These are phyloP conservation scores for Starmera dryadoides DNA, from an alignment of 805 yeast species.

Conservation along the genomic window DNA sequence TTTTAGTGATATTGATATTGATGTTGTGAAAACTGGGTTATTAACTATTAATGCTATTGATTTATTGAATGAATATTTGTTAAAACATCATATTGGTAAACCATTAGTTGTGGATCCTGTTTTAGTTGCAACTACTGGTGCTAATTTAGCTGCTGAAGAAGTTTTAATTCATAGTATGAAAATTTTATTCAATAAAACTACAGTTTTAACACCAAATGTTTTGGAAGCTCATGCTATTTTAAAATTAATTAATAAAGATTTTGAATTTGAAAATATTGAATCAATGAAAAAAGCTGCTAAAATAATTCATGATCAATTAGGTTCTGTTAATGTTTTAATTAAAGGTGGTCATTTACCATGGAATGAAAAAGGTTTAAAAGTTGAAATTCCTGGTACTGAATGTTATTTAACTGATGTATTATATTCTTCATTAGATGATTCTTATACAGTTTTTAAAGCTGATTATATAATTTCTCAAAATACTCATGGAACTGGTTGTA, in stretches of 20 bases:
- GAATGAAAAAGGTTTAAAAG: constrained; percentile 14
- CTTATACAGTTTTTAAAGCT: constrained; percentile 39
- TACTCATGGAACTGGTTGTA: constrained; percentile 91
- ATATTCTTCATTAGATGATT: constrained; percentile 32
- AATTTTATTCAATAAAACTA: constrained; percentile 42
- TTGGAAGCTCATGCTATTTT: constrained; percentile 51
- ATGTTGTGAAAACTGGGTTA: constrained; percentile 79
- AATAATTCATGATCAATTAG: constrained; percentile 28
- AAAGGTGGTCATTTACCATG: constrained; percentile 78
- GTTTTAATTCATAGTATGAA: constrained; percentile 37
- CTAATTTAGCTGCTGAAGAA: constrained; percentile 40
- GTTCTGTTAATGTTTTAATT: constrained; percentile 49
- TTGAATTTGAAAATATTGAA: constrained; percentile 26
- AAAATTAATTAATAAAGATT: constrained; percentile 21
- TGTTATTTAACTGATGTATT: constrained; percentile 45
- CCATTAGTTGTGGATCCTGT: constrained; percentile 74
- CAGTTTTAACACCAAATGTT: constrained; percentile 68
- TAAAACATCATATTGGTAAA: constrained; percentile 21
- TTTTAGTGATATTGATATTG: constrained; percentile 52
- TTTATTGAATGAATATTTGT: constrained; percentile 32
- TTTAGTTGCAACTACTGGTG: constrained; percentile 76
- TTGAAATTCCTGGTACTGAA: constrained; percentile 15
- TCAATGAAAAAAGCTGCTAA: constrained; percentile 33
- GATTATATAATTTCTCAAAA: constrained; percentile 37
- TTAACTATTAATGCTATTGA: constrained; percentile 48